Percentiles rank a stretch among this genome's conserved stretches.
Evolutionary conservation across 139 green algal species (phyloP).

Genomic region (Closterium sp.): DNA sequence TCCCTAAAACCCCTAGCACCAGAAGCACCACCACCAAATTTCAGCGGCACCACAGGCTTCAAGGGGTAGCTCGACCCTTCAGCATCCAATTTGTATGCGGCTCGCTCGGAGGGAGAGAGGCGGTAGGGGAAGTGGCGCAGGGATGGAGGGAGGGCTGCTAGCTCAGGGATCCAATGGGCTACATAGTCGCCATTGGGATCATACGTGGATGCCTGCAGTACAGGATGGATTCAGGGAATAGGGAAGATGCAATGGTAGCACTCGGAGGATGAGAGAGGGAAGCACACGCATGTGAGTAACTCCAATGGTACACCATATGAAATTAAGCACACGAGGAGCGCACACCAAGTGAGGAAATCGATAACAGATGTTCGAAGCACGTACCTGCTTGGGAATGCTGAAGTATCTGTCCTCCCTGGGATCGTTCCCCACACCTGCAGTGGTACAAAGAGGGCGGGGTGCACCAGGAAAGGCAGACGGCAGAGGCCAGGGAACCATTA

Average conservation of each 20-base stretch:
- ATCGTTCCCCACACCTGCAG: constrained; percentile 51
- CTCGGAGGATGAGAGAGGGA: constrained; percentile 11
- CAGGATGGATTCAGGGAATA: neutral
- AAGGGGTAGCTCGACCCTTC: constrained; percentile 7
- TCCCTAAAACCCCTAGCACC: neutral
- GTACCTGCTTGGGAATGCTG: constrained; percentile 52
- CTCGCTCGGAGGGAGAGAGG: constrained; percentile 70
- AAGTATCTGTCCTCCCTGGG: constrained; percentile 54
- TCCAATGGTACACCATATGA: too few species aligned
- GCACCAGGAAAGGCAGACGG: too few species aligned
- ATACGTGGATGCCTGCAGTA: constrained; percentile 63
- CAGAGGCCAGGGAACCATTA: too few species aligned
- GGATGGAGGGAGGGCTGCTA: constrained; percentile 66
- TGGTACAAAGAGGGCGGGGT: too few species aligned
- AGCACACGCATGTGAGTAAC: neutral
- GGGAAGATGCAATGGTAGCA: neutral
- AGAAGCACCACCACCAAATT: constrained; percentile 31
- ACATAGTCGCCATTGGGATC: constrained; percentile 87
- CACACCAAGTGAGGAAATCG: neutral
- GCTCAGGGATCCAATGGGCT: constrained; percentile 83
- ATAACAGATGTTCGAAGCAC: neutral
- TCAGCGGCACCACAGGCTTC: constrained; percentile 42
- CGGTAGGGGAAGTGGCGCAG: constrained; percentile 78
- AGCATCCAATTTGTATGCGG: neutral
- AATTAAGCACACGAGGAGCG: too few species aligned